Percentiles rank a stretch among this genome's conserved stretches.
These are phyloP conservation scores for Fusarium sp. DNA, from an alignment of 2,329 filamentous ascomycete species.

Conservation along the genomic window DNA sequence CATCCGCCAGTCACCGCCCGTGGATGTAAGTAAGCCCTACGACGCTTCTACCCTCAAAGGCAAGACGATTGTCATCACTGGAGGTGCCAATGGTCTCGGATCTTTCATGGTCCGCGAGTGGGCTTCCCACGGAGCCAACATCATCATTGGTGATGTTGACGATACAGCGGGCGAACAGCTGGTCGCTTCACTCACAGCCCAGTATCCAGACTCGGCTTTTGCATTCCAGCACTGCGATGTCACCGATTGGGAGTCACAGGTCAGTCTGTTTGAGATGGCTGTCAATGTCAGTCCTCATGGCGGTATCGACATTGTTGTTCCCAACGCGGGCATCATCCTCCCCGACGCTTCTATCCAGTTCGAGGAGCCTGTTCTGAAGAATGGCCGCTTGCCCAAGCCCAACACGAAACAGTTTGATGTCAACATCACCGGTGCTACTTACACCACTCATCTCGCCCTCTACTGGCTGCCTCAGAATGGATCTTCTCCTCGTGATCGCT, in stretches of 20 bases:
- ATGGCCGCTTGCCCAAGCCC: slow-evolving; percentile 58
- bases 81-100: slow-evolving; percentile 72
- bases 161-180: slow-evolving; percentile 65
- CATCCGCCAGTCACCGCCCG: slow-evolving; percentile 55
- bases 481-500: slow-evolving; percentile 59
- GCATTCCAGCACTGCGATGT: slow-evolving; percentile 74
- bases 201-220: slow-evolving; percentile 56
- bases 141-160: slow-evolving; percentile 74
- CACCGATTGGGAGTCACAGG: slow-evolving; percentile 72
- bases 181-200: slow-evolving; percentile 62
- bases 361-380: slow-evolving; percentile 60
- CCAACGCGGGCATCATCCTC: slow-evolving; percentile 72
- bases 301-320: slow-evolving; percentile 72
- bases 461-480: slow-evolving; percentile 53
- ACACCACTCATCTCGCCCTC: slow-evolving; percentile 73
- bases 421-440: slow-evolving; percentile 73
- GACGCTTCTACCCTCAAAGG: slow-evolving; percentile 59
- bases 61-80: slow-evolving; percentile 73
- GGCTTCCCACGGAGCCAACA: slow-evolving; percentile 67
- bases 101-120: slow-evolving; percentile 65
- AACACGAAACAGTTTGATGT: slow-evolving; percentile 68
- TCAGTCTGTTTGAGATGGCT: slow-evolving; percentile 71
- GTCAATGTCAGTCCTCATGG: slow-evolving; percentile 64
- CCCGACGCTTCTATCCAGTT: slow-evolving; percentile 53
- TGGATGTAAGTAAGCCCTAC: slow-evolving; percentile 60